Evolutionary conservation across 495 filamentous ascomycete genomes (phyloP).

Genomic region (Cercophora samala): DNA sequence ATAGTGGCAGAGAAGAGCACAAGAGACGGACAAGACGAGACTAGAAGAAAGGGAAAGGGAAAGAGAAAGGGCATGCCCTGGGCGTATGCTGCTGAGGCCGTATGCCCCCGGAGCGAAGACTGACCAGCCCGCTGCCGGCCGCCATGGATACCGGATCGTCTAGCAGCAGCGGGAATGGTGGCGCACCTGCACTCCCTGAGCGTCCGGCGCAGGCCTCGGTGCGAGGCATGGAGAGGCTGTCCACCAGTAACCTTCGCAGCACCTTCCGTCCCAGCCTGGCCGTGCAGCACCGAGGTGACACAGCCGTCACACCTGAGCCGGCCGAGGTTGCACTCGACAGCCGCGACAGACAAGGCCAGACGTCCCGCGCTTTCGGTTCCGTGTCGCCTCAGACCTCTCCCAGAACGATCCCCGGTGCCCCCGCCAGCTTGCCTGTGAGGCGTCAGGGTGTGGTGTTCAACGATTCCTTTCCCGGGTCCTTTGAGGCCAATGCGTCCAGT

Average conservation of each 20-base stretch:
- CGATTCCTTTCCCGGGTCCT: slow-evolving; percentile 43
- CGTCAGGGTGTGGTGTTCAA: slow-evolving; percentile 53
- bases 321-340: slow-evolving; percentile 31
- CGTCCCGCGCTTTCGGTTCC: slow-evolving; percentile 33
- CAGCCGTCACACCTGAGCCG: slow-evolving; percentile 54
- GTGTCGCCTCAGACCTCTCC: slow-evolving; percentile 44
- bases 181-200: slow-evolving; percentile 24
- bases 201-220: slow-evolving; percentile 21
- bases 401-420: slow-evolving; percentile 40
- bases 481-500: slow-evolving; percentile 40
- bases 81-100: background rate
- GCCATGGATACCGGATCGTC: slow-evolving; percentile 29
- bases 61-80: background rate
- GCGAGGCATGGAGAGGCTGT: slow-evolving; percentile 23
- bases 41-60: slow-evolving; percentile 6
- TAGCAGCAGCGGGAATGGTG: background rate
- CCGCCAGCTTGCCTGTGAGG: slow-evolving; percentile 27
- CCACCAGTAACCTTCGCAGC: slow-evolving; percentile 28
- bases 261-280: slow-evolving; percentile 23
- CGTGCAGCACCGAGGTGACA: slow-evolving; percentile 39
- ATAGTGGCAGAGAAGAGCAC: background rate
- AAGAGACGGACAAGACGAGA: background rate
- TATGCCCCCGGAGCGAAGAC: slow-evolving; percentile 18
- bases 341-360: slow-evolving; percentile 27
- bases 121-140: slow-evolving; percentile 25